Conservation (phyloP, 2,329 filamentous ascomycete species). For the Aureobasidium zeae region DNA sequence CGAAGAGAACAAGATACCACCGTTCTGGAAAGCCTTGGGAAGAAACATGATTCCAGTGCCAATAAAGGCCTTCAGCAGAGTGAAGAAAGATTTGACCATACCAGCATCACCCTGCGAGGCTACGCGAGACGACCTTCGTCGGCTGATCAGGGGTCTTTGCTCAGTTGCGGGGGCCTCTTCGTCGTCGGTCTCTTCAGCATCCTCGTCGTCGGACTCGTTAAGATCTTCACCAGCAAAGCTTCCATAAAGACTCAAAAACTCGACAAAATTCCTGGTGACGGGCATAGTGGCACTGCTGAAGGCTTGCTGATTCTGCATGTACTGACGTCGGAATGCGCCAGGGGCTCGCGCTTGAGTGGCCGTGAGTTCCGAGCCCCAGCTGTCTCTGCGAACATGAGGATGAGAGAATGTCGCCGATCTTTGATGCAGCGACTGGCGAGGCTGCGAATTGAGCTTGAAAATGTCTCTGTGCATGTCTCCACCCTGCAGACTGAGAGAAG, state of each 20-base stretch:
- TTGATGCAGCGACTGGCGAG: conserved; percentile 33
- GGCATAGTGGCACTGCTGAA: conserved; percentile 39
- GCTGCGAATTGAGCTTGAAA: conserved; percentile 58
- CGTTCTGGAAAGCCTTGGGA: conserved; percentile 70
- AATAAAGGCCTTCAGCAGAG: conserved; percentile 67
- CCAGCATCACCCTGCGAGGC: conserved; percentile 52
- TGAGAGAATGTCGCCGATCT: conserved; percentile 59
- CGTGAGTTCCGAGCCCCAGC: conserved; percentile 27
- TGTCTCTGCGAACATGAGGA: conserved; percentile 25
- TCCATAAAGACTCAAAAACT: conserved; percentile 67
- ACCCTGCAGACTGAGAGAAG: conserved; percentile 62
- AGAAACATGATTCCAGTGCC: conserved; percentile 76
- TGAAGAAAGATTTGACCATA: conserved; percentile 68
- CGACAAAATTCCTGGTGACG: conserved; percentile 61
- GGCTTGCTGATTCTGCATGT: conserved; percentile 35
- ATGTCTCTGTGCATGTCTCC: conserved; percentile 72
- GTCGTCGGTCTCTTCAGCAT: conserved; percentile 44
- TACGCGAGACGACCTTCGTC: conserved; percentile 43
- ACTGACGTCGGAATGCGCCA: conserved; percentile 47
- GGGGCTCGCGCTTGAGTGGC: conserved; percentile 40
- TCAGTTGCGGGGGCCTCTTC: conserved; percentile 50
- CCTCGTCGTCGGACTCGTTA: conserved; percentile 51
- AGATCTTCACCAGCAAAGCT: conserved; percentile 67
- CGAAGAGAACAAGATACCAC: conserved; percentile 65
- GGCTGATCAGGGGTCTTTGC: conserved; percentile 51